Evolutionary conservation across 192 early-diverging fungal genomes (phyloP), one percentile per base, ranked within the genome.

Genomic region (Coemansia sp.): DNA sequence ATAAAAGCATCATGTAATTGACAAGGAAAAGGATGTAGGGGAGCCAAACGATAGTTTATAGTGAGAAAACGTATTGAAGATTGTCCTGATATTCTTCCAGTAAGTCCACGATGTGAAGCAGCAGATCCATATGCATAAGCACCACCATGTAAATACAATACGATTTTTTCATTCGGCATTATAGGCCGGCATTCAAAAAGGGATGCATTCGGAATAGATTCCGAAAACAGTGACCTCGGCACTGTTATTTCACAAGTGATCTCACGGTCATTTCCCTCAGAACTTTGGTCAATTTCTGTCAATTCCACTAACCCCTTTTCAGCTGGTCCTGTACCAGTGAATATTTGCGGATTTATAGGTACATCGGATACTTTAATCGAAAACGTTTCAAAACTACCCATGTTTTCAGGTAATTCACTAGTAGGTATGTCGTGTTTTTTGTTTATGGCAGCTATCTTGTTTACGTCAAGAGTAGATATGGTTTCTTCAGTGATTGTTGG

Each of bases 131-230:
- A 33, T 32, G 72, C 64, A 68, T 84, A 89, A 3, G 65, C 85
- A 26, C 89, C 88, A 30, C 92, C 92, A 46, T 92, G 92, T 23
- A 86, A 50, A 52, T 86, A 94, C 22, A 92, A 62, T 5, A 92
- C 54, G 2, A 84, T 78, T n/a, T 68, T 64, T 29, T 81, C 78
- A n/a, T 60, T 39, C 9, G 5, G 30, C 2, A 34, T 17, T 9
- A 66, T 15, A 27, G 70, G 70, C 17, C 27, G 22, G 20, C 58
- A 66, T 6, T 30, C 39, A 35, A 72, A 72, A 1, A 15, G 27
- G 4, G 14, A 4, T 18, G 24, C 9, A 18, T 26, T 36, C 8
- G 5, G 11, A n/a, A 23, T 11, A 4, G 11, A 11, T 32, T 32
- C 30, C 6, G 30, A 19, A 15, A 48, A 37, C 34, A 61, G 39